Evolutionary conservation across 768 basidiomycete genomes (phyloP), one percentile per base, ranked within the genome.

Genomic region (Multifurca ochricompacta): DNA sequence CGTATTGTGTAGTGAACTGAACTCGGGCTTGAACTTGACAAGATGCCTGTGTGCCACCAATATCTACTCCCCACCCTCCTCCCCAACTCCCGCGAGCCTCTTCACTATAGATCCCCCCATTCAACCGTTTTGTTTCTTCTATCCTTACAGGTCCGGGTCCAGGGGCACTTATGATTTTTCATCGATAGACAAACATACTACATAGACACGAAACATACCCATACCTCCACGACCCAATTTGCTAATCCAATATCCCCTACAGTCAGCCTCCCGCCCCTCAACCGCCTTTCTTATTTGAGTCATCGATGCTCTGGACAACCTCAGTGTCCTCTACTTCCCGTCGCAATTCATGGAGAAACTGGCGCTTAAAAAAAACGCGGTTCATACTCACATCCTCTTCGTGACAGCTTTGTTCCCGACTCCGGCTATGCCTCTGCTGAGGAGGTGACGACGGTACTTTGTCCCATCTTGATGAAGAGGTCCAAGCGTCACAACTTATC

Each of bases 351-450:
- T 66, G 9, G 46, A 51, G 61, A 25, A 57, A 68, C 34, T 69
- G 64, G 46, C 64, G 13, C 13, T 47, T 30, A 46, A 14, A 32
- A 48, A 30, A 8, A 23, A 28, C 3, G 14, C 18, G 41, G 31
- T 30, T 18, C 39, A 42, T 4, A 23, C 31, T 13, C 66, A 25
- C 62, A 60, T 30, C 57, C 64, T 49, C 66, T 72, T 23, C 73
- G 74, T 52, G 74, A 76, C 47, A 67, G 64, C 8, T 69, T 69
- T 16, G 73, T 79, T 3, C 81, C 81, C 1, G 86, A 90, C 67
- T 88, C 86, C 10, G 87, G 87, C 32, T 89, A 89, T 59, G 87
- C 84, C 5, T 86, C 85, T 36, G 83, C 81, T 62, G 62, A 55
- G 6, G 63, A 65, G 10, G 63, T 9, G 62, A 68, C 3, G 69